Base-by-base conservation (phyloP, 2,329 filamentous ascomycete species). In the Didymella lethalis region DNA sequence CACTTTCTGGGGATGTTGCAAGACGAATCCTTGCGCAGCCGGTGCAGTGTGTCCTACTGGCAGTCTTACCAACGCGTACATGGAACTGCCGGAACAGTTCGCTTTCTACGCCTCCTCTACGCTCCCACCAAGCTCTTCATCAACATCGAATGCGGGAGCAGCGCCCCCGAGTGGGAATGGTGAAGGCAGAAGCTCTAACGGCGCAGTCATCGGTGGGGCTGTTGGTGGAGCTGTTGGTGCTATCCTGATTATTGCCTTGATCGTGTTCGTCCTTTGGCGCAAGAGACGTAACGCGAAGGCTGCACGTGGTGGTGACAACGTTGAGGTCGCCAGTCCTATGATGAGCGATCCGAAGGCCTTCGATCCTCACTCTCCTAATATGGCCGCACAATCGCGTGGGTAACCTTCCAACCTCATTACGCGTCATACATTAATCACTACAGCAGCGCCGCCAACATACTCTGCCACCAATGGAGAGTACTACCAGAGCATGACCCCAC, bases 1-100 rank as follows among this genome's bases (percentile, higher is more conserved):
- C 7, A 66, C 69, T 0, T 79, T 79, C 58, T 69, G 76, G 59
- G 77, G 78, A 11, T 80, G 78, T 63, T 80, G 79, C 62, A 72
- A 67, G 32, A 63, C 59, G 1, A 68, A 77, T 47, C 70, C 79
- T 16, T 81, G 79, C 60, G 25, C 38, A 2, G 23, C 18, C 32
- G 18, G 8, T 20, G 36, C 36, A 8, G 18, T 20, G 1, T 55
- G 52, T 16, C 45, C 45, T 11, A 14, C 14, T 20, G 46, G 53
- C 7, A 48, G 32, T 18, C 31, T 56, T 7, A 8, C n/a, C 4
- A 8, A 16, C 3, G 46, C 74, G 1, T 70, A 69, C 26, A 45
- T 73, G 40, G 64, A 68, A 18, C 61, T 54, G 40, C 62, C 65
- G 4, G 67, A 61, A 7, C 61, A 69, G 29, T 62, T 69, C 47